phyloP scores from a whole-genome alignment of 1,284 basidiomycete species.

The Athelia psychrophila region DNA sequence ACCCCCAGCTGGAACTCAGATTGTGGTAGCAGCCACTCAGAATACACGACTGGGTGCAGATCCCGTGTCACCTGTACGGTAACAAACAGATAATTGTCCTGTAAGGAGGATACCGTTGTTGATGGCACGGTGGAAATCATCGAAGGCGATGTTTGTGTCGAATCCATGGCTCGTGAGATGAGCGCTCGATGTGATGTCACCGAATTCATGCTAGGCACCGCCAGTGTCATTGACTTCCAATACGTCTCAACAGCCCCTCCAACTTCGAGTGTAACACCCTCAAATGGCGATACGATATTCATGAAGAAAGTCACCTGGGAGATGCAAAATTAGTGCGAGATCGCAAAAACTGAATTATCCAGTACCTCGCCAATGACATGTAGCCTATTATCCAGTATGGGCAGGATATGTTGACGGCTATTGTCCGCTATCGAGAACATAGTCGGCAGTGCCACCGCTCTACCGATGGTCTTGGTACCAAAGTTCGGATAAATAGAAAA shows the following conservation, averaged over 20 bases:
- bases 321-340: too few relatives aligned
- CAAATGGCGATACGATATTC: conserved; percentile 88
- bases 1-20: conserved; percentile 78
- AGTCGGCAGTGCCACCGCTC: conserved; percentile 84
- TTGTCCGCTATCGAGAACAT: conserved; percentile 63
- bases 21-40: conserved; percentile 72
- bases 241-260: conserved; percentile 95
- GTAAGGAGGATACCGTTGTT: conserved; percentile 82
- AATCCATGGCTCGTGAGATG: conserved; percentile 21
- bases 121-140: conserved; percentile 48
- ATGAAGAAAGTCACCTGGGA: conserved; percentile 84
- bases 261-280: conserved; percentile 92
- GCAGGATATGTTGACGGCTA: conserved; percentile 62
- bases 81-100: conserved; percentile 84
- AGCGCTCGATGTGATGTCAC: neutral
- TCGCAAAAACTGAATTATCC: too few relatives aligned
- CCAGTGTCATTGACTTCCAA: conserved; percentile 87
- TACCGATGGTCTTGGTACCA: conserved; percentile 96
- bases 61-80: conserved; percentile 93
- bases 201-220: conserved; percentile 15
- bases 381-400: conserved; percentile 90
- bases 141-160: conserved; percentile 66
- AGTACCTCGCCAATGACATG: conserved; percentile 92
- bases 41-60: conserved; percentile 80
- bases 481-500: conserved; percentile 98